These are phyloP conservation scores for Penicillium egyptiacum DNA, from an alignment of 495 filamentous ascomycete species.

Conservation along the genomic window DNA sequence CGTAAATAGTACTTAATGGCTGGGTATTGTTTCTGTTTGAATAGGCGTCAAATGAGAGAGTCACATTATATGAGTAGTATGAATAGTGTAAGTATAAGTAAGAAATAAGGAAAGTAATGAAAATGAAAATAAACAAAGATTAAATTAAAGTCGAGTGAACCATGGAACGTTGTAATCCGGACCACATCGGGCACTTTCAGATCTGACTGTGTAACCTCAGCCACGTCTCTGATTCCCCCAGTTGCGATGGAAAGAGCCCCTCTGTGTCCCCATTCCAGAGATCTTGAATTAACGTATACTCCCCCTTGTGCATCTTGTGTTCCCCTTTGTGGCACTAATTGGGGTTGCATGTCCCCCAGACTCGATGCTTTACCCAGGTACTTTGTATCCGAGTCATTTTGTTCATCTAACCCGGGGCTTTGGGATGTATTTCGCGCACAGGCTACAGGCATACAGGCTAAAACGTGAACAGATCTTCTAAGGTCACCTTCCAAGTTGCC, in stretches of 20 bases:
- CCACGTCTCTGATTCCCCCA: conserved; percentile 9
- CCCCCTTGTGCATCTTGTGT: conserved; percentile 1
- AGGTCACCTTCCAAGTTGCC: too few species aligned
- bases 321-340: neutral
- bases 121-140: neutral
- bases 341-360: conserved; percentile 1
- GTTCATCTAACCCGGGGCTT: neutral
- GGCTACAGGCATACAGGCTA: neutral
- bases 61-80: too few species aligned
- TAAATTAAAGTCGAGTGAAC: conserved; percentile 7
- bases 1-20: neutral
- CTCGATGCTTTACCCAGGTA: neutral
- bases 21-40: neutral
- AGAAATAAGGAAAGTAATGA: too few species aligned
- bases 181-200: conserved; percentile 13
- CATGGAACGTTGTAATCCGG: conserved; percentile 9
- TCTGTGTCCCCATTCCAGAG: neutral
- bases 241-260: conserved; percentile 2
- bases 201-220: conserved; percentile 12
- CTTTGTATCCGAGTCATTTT: neutral
- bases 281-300: conserved; percentile 2
- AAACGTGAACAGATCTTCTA: too few species aligned
- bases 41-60: too few species aligned
- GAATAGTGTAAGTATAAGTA: too few species aligned
- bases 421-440: neutral